Evolutionary conservation across 2,329 filamentous ascomycete genomes (phyloP).

Genomic region (Onygena corvina): DNA sequence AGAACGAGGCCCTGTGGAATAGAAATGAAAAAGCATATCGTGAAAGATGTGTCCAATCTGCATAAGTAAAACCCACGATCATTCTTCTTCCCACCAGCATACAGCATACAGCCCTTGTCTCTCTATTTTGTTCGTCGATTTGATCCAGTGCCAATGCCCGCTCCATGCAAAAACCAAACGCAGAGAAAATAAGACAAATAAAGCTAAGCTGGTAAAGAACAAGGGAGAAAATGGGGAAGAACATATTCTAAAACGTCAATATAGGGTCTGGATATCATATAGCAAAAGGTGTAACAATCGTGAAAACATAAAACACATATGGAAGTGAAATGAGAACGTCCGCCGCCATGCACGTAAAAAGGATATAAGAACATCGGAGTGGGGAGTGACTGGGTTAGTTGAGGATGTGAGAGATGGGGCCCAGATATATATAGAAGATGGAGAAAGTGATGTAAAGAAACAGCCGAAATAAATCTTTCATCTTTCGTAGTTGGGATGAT

Average conservation of each 20-base stretch:
- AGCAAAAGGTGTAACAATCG: not conserved
- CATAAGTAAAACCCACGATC: too few species aligned
- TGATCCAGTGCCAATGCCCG: slow-evolving; percentile 5
- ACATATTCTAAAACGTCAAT: slow-evolving; percentile 1
- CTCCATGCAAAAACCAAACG: slow-evolving; percentile 5
- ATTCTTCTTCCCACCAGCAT: not conserved
- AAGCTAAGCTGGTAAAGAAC: not conserved
- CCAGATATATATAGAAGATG: not conserved
- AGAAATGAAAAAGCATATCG: not conserved
- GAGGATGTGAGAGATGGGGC: not conserved
- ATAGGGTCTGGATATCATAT: slow-evolving; percentile 1
- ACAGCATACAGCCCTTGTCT: slow-evolving; percentile 2
- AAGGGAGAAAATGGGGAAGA: not conserved
- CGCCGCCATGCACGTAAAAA: slow-evolving; percentile 1
- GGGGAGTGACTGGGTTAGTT: too few species aligned
- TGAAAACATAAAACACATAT: not conserved
- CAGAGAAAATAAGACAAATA: not conserved
- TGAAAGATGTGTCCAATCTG: slow-evolving; percentile 2
- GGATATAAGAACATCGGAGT: too few species aligned
- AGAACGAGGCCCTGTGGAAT: not conserved
- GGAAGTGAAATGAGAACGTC: not conserved
- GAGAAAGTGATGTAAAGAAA: not conserved
- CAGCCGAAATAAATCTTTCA: not conserved
- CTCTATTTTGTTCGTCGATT: slow-evolving; percentile 3
- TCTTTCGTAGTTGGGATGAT: not conserved